Evolutionary conservation across 148 eudicot genomes (phyloP).

Genomic region (Chenopodium suecicum): DNA sequence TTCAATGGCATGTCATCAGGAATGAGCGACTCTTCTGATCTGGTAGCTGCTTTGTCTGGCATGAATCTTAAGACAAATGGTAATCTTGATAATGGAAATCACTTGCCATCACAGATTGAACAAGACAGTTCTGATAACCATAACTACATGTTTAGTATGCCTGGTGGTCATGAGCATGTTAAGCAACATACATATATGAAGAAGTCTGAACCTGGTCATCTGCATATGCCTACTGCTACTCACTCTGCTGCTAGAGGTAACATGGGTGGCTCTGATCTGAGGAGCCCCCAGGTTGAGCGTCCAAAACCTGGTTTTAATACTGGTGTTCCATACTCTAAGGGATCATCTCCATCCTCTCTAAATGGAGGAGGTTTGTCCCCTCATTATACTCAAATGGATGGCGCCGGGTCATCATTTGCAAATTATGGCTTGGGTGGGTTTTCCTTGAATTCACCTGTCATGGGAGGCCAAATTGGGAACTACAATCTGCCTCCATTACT

Average conservation of each 20-base stretch:
- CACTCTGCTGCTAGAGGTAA: conserved; percentile 40
- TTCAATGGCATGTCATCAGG: conserved; percentile 58
- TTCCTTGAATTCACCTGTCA: conserved; percentile 53
- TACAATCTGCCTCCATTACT: conserved; percentile 69
- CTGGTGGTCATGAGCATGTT: conserved; percentile 45
- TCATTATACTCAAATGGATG: conserved; percentile 60
- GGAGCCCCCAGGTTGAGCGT: conserved; percentile 50
- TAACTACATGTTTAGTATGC: conserved; percentile 50
- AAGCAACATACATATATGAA: conserved; percentile 52
- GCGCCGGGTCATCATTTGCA: conserved; percentile 48
- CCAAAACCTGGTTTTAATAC: conserved; percentile 42
- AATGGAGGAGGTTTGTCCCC: conserved; percentile 52
- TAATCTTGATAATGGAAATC: conserved; percentile 42
- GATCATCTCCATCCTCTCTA: conserved; percentile 39
- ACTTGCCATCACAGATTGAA: conserved; percentile 44
- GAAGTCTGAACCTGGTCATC: conserved; percentile 49
- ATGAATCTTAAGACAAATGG: conserved; percentile 71
- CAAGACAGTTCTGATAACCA: conserved; percentile 49
- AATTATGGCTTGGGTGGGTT: conserved; percentile 68
- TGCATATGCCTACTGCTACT: conserved; percentile 42
- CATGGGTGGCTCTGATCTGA: conserved; percentile 40
- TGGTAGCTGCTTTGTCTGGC: conserved; percentile 73
- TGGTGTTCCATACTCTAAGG: conserved; percentile 54
- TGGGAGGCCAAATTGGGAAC: conserved; percentile 58
- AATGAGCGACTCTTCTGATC: conserved; percentile 51